Base-by-base conservation (phyloP, 805 yeast species). In the Candida koratica region DNA sequence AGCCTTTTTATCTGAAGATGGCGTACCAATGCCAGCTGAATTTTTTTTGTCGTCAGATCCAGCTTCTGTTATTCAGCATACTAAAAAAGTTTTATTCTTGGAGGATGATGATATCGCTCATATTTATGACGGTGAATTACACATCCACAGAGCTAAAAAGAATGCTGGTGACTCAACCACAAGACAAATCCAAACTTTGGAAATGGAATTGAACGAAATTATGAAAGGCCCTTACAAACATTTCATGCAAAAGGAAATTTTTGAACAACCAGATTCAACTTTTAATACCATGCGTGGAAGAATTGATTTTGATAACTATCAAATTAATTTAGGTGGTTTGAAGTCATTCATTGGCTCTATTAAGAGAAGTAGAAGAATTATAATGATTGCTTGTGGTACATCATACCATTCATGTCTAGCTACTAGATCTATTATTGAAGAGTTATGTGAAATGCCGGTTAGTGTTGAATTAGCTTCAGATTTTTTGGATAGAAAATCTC, bases 281-380 rank as follows among this genome's bases (percentile, higher is more conserved):
- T 84, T 89, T 61, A 93, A 93, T 71, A 93, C 99, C 34, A 93
- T 93, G 98, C 84, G 98, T 73, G 99, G 99, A 56, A 86, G 99
- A 72, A 73, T 93, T 44, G 97, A 93, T 64, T 93, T 93, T 56
- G 88, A 80, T 29, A 80, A 81, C 58, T 72, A 73, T 51, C 69
- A 66, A 28, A 83, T 93, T 48, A 84, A 76, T 47, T 73, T 93
- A 43, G 98, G 98, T 55, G 99, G 99, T 26, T 73, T 93, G 54
- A 78, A 83, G 49, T 73, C 83, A 11, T 85, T 81, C 75, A 70
- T 93, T 45, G 79, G 93, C 18, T 84, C 93, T 30, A 85, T 93
- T 45, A 79, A 97, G 67, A 79, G 96, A 56, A 88, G 96, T 51
- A 80, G 97, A 67, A 79, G 98, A 64, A 75, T 93, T 52, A 85